These are phyloP conservation scores for Fusarium lyarnte DNA, from an alignment of 2,329 filamentous ascomycete genomes.

Conservation along the genomic window DNA sequence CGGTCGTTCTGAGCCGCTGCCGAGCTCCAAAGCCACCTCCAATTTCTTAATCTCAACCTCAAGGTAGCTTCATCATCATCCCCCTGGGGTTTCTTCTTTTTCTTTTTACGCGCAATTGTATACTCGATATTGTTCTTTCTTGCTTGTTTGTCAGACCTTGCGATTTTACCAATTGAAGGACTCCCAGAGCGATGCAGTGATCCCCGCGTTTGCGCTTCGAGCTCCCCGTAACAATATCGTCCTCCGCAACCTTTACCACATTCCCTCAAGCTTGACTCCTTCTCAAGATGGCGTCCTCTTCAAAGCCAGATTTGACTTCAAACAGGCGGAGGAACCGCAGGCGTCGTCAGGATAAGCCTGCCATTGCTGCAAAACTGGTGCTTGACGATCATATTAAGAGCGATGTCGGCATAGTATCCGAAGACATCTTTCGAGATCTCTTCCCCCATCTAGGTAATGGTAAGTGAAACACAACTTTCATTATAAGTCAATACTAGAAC, in stretches of 20 bases:
- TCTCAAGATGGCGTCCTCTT: slow-evolving; percentile 45
- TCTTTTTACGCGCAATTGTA: slow-evolving; percentile 4
- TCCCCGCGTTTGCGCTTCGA: slow-evolving; percentile 31
- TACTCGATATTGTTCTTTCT: neutral
- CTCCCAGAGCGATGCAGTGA: slow-evolving; percentile 26
- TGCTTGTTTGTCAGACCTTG: neutral
- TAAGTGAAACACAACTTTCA: slow-evolving; percentile 50
- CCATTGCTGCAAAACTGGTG: slow-evolving; percentile 81
- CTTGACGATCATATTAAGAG: slow-evolving; percentile 87
- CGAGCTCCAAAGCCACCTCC: slow-evolving; percentile 26
- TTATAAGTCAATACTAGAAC: neutral
- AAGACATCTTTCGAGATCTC: slow-evolving; percentile 84
- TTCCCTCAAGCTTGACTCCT: neutral
- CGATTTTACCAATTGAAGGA: neutral
- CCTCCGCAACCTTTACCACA: slow-evolving; percentile 8
- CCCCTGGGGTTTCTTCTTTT: slow-evolving; percentile 1
- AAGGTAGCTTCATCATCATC: slow-evolving; percentile 8
- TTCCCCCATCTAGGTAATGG: slow-evolving; percentile 70
- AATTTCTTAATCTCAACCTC: slow-evolving; percentile 27
- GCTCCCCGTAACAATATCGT: slow-evolving; percentile 15
- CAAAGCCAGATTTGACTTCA: slow-evolving; percentile 38
- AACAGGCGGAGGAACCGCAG: slow-evolving; percentile 59
- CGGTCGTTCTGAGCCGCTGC: slow-evolving; percentile 37
- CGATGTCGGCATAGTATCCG: slow-evolving; percentile 85
- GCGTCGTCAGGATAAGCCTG: slow-evolving; percentile 73